Evolutionary conservation across 371 early-diverging fungal species (phyloP).

Genomic region (Lichtheimia ramosa): DNA sequence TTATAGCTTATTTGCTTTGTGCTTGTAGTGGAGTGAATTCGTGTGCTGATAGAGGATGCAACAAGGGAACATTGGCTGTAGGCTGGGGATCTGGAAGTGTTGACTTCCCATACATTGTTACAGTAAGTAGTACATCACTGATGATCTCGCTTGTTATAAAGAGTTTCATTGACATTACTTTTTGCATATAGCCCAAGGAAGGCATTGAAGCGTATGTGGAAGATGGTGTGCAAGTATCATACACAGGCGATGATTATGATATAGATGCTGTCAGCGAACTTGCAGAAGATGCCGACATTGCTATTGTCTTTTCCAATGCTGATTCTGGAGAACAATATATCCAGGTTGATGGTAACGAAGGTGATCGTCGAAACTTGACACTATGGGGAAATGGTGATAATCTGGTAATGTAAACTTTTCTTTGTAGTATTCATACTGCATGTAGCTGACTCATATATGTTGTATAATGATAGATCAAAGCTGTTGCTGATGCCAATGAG

Average conservation of each 20-base stretch:
- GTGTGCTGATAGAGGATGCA: constrained; percentile 31
- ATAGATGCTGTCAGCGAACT: constrained; percentile 25
- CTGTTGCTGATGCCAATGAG: constrained; percentile 37
- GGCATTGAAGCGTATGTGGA: constrained; percentile 45
- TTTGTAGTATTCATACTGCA: not conserved
- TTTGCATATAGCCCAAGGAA: constrained; percentile 16
- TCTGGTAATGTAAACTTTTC: constrained; percentile 28
- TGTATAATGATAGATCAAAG: constrained; percentile 30
- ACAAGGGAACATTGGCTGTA: constrained; percentile 53
- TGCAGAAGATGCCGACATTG: constrained; percentile 48
- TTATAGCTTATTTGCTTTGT: not conserved
- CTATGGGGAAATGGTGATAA: constrained; percentile 63
- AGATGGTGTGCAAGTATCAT: constrained; percentile 24
- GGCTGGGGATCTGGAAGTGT: constrained; percentile 70
- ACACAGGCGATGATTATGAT: constrained; percentile 39
- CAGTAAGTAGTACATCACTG: constrained; percentile 24
- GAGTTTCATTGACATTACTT: not conserved
- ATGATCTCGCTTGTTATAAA: not conserved
- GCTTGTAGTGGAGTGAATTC: constrained; percentile 18
- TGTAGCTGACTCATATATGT: not conserved
- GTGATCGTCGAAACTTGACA: constrained; percentile 59
- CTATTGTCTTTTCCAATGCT: constrained; percentile 58
- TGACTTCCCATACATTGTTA: constrained; percentile 60
- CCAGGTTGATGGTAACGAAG: constrained; percentile 40
- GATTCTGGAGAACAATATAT: constrained; percentile 60